Base-by-base conservation (phyloP, 1,139 yeast species). In the Hyphopichia pseudoburtonii region DNA sequence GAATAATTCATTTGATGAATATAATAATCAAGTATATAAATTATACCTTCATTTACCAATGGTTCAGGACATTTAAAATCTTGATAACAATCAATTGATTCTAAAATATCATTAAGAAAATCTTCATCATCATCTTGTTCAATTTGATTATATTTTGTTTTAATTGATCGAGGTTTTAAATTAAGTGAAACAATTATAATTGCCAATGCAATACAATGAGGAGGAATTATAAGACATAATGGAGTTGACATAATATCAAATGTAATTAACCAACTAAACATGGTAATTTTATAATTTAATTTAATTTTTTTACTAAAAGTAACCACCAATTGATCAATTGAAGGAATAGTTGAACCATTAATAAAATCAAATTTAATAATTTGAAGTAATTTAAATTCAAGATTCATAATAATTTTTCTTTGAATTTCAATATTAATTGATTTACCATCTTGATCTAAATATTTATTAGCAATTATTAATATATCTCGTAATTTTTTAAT, bases 151-250 rank as follows among this genome's bases (percentile, higher is more conserved):
- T 55, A 56, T 25, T 48, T 55, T 16, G 54, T 48, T 7, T 44
- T 43, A 29, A 72, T 48, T 33, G 69, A 73, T 25, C 51, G 48
- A 1, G 75, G 73, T 38, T 69, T 66, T 31, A 71, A 53, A 43
- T 70, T 69, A 31, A 70, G 57, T 3, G 73, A 56, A 5, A 72
- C 63, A 23, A 70, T 70, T 14, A 71, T 61, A 22, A 81, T 76
- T 1, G 90, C 87, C 39, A 88, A 57, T 0, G 97, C 94, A 32
- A 85, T 78, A 28, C 86, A 76, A 56, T 89, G 95, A 2, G 90
- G 83, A 1, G 97, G 95, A 12, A 79, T 73, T 53, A 79, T 81
- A 28, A 92, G 61, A 14, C 82, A 76, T 15, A 85, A 70, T 27
- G 86, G 86, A 2, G 96, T 81, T 38, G 82, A 76, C 56, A 83